Evolutionary conservation across 2,329 filamentous ascomycete genomes (phyloP).

Genomic region (Venturia aucupariae): DNA sequence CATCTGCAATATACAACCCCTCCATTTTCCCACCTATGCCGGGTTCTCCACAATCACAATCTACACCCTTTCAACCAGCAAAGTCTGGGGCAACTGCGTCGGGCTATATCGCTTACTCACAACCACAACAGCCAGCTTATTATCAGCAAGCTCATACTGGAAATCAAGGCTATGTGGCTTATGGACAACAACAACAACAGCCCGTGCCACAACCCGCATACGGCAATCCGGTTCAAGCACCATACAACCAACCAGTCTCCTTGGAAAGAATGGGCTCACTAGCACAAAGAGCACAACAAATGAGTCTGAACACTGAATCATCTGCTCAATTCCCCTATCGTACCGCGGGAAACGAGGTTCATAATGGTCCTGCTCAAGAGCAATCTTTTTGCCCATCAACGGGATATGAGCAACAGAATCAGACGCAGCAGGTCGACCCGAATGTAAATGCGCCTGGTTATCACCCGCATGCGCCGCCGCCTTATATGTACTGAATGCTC

Average conservation of each 20-base stretch:
- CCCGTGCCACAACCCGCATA: background rate
- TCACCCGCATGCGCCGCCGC: background rate
- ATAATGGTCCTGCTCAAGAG: background rate
- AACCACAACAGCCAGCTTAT: background rate
- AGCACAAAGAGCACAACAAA: background rate
- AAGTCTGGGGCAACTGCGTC: background rate
- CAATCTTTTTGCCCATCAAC: background rate
- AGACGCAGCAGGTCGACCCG: background rate
- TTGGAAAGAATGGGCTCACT: background rate
- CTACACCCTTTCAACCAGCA: background rate
- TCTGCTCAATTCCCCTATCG: background rate
- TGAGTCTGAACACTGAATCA: background rate
- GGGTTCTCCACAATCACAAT: background rate
- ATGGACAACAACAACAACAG: background rate
- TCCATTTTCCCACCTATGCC: background rate
- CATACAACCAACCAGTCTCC: background rate
- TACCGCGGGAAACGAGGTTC: background rate
- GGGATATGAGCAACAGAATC: background rate
- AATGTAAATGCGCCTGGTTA: background rate
- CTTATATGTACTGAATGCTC: background rate
- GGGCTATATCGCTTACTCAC: background rate
- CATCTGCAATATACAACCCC: background rate
- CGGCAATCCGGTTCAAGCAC: background rate
- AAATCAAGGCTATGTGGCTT: background rate
- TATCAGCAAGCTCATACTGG: background rate